Conservation (phyloP, 1,284 basidiomycete species). For the Cryptococcus sp. region DNA sequence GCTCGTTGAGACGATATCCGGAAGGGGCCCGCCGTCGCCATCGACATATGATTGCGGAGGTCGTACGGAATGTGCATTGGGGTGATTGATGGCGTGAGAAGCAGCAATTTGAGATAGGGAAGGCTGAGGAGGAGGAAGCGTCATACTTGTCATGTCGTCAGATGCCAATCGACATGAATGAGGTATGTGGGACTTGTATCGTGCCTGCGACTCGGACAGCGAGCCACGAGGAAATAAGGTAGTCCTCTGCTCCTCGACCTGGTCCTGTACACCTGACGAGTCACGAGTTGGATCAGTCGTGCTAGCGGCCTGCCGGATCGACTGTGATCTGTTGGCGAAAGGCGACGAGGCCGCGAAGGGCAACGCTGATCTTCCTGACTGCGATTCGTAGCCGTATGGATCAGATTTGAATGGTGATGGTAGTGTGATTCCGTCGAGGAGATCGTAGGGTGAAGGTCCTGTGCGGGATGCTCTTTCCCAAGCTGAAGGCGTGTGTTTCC, state of each 20-base stretch:
- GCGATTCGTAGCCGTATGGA: neutral
- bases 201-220: conserved; percentile 1
- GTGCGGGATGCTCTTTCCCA: conserved; percentile 12
- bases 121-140: neutral
- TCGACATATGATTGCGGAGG: too few relatives aligned
- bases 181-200: neutral
- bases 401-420: conserved; percentile 1
- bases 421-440: conserved; percentile 13
- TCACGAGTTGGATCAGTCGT: too few relatives aligned
- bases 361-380: too few relatives aligned
- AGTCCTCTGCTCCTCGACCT: too few relatives aligned
- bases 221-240: neutral
- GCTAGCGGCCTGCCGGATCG: too few relatives aligned
- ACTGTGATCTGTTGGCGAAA: too few relatives aligned
- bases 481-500: neutral
- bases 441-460: conserved; percentile 6
- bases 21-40: too few relatives aligned
- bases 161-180: neutral
- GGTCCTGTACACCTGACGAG: too few relatives aligned
- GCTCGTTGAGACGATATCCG: too few relatives aligned
- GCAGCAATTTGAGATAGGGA: neutral
- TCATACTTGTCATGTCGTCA: neutral
- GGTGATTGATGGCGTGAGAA: too few relatives aligned
- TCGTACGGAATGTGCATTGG: too few relatives aligned
- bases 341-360: too few relatives aligned